phyloP scores from a whole-genome alignment of 805 yeast species.

The Yamadazyma takamatsuzukensis region DNA sequence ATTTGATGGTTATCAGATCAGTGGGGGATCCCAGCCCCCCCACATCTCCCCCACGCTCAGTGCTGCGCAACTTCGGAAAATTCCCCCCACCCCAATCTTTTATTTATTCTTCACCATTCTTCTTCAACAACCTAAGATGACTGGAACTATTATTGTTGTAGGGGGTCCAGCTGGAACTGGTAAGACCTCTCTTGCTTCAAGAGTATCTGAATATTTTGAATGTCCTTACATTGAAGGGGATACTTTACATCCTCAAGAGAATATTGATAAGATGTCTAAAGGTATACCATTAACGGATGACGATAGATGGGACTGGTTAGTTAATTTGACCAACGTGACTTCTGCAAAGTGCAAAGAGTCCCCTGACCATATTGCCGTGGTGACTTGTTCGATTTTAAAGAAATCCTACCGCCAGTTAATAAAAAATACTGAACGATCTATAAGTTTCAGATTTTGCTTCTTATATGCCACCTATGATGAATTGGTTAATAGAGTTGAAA shows the following conservation, averaged over 20 bases:
- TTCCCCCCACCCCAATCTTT: background rate
- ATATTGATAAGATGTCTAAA: constrained; percentile 76
- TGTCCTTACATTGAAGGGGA: constrained; percentile 85
- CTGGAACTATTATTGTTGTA: constrained; percentile 49
- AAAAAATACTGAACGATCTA: constrained; percentile 26
- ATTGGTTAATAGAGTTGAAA: constrained; percentile 55
- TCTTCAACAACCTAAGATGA: constrained; percentile 3
- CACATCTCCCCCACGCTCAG: constrained; percentile 4
- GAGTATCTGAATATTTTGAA: constrained; percentile 41
- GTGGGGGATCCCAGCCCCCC: background rate
- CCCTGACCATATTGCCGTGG: constrained; percentile 40
- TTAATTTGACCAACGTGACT: constrained; percentile 41
- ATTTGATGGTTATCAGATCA: background rate
- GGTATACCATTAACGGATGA: constrained; percentile 84
- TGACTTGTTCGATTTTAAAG: constrained; percentile 85
- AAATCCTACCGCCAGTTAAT: constrained; percentile 65
- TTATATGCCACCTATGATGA: constrained; percentile 62
- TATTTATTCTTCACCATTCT: constrained; percentile 1
- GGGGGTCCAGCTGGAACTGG: constrained; percentile 99
- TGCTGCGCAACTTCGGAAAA: constrained; percentile 7
- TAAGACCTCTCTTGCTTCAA: constrained; percentile 71
- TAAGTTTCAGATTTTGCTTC: constrained; percentile 57
- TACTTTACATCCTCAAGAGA: constrained; percentile 62
- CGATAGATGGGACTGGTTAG: constrained; percentile 91
- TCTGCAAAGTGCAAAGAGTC: constrained; percentile 32